Base-by-base conservation (phyloP, 2,329 filamentous ascomycete genomes). In the Chrysoporthe cubensis region DNA sequence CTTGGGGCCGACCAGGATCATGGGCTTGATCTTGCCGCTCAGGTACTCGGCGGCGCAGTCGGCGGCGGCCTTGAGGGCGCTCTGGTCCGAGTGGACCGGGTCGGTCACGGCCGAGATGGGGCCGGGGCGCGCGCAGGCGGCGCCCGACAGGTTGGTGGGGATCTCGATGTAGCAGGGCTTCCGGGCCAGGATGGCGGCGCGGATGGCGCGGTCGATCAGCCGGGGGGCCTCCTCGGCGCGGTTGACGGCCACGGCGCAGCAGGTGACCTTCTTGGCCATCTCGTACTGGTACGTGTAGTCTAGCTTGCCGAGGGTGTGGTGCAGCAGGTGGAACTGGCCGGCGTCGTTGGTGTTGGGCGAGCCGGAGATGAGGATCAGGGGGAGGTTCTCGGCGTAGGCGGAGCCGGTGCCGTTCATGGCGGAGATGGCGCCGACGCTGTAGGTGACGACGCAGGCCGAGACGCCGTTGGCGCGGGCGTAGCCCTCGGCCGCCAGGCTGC, bases 211-310 rank as follows among this genome's bases (percentile, higher is more conserved):
- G 70, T 75, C 73, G 43, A 75, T 75, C 37, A 74, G 67, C 7
- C 72, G 63, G 44, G 73, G 73, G 21, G 74, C 74, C 7, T 76
- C 71, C 40, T 71, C 71, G 18, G 75, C 73, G 43, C 72, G 71
- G 40, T 68, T 68, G 37, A 76, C 64, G 43, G 73, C 72, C 40
- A 75, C 74, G 44, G 74, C 74, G 52, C 72, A 75, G 69, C 74
- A 76, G 18, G 75, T 76, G 70, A 76, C 72, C 71, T 75, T 76
- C 66, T 73, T 71, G 65, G 75, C 74, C 75, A 76, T 76, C 70
- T 75, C 75, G 37, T 72, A 61, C 71, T 75, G 74, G 69, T 76
- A 76, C 32, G 59, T 73, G 69, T 73, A 75, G 70, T 76, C 72
- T 34, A 68, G 58, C 46, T 66, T 70, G 60, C 74, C 74, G 16